Base-by-base conservation (phyloP, 345 rosid genomes). In the Syzygium grande region DNA sequence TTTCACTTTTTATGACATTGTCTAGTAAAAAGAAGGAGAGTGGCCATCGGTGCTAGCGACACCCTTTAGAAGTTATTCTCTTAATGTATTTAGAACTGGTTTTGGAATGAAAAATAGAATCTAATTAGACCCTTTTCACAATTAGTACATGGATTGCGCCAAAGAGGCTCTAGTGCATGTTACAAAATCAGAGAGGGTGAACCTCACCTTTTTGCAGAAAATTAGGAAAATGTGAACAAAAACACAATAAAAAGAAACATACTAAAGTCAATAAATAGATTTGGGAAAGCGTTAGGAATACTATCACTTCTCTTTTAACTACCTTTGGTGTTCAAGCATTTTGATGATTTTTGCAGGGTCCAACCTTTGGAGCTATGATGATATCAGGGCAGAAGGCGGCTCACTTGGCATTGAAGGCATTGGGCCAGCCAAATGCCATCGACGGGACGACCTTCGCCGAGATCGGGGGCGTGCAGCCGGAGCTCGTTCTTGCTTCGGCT, bases 301-400 rank as follows among this genome's bases (percentile, higher is more conserved):
- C 7, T 3, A 11, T 58, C 65, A 25, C 15, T 11, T 58, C 65
- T 25, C 29, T 58, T 58, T 25, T 56, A 56, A 25, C 58, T 55
- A 56, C 5, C 61, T 23, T 56, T 4, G 59, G 59, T 22, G 59
- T 22, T 56, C 9, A 9, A 9, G 3, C 59, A 22, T 56, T 56
- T 49, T 83, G 2, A 49, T 21, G 85, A 43, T 83, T 23, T 22
- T 43, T 49, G 9, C 90, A 96, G 97, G 99, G 99, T 30, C 99
- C 99, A 84, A 95, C 99, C 0, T 97, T 95, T 68, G 98, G 99
- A 83, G 98, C 98, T 5, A 96, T 95, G 98, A 96, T 95, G 99
- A 94, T 96, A 51, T 97, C 98, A 0, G 98, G 99, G 85, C 98
- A 97, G 90, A 97, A 96, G 92, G 99, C 98, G 1, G 99, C 94